Evolutionary conservation across 305 asterid genomes (phyloP).

Genomic region (Petunia hybrid): DNA sequence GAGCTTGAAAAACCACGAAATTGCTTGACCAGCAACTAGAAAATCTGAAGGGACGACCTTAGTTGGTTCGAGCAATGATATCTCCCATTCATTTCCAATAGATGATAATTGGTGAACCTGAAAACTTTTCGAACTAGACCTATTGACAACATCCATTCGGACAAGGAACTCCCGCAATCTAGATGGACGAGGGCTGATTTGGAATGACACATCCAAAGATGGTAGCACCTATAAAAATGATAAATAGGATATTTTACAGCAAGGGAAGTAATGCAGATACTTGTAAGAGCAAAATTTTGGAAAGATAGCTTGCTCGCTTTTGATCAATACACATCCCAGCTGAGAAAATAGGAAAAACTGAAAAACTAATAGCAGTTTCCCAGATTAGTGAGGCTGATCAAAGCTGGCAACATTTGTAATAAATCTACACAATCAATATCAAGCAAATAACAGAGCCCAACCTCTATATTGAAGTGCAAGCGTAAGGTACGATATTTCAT

Average conservation of each 20-base stretch:
- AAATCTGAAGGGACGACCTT: slow-evolving; percentile 60
- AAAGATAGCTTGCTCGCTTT: background rate
- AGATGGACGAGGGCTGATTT: slow-evolving; percentile 80
- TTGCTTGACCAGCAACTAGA: slow-evolving; percentile 87
- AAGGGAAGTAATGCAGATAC: slow-evolving; percentile 26
- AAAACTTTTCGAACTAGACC: slow-evolving; percentile 79
- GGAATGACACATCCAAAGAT: slow-evolving; percentile 84
- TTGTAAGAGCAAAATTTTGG: slow-evolving; percentile 29
- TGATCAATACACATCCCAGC: slow-evolving; percentile 19
- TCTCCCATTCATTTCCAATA: slow-evolving; percentile 89
- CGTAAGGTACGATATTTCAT: slow-evolving; percentile 89
- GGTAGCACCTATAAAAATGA: slow-evolving; percentile 72
- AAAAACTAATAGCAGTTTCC: slow-evolving; percentile 4
- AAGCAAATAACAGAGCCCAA: slow-evolving; percentile 44
- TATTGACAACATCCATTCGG: slow-evolving; percentile 87
- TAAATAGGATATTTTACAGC: background rate
- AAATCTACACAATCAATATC: slow-evolving; percentile 24
- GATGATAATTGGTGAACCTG: slow-evolving; percentile 90
- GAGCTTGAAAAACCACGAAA: slow-evolving; percentile 87
- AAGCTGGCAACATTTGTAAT: slow-evolving; percentile 29
- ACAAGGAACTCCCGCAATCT: slow-evolving; percentile 85
- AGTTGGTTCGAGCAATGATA: slow-evolving; percentile 72
- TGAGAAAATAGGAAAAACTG: background rate
- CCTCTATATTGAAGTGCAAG: slow-evolving; percentile 83
- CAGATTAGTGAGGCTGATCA: slow-evolving; percentile 28